phyloP scores from a whole-genome alignment of 2,329 filamentous ascomycete genomes.

The Alternaria arbusti region DNA sequence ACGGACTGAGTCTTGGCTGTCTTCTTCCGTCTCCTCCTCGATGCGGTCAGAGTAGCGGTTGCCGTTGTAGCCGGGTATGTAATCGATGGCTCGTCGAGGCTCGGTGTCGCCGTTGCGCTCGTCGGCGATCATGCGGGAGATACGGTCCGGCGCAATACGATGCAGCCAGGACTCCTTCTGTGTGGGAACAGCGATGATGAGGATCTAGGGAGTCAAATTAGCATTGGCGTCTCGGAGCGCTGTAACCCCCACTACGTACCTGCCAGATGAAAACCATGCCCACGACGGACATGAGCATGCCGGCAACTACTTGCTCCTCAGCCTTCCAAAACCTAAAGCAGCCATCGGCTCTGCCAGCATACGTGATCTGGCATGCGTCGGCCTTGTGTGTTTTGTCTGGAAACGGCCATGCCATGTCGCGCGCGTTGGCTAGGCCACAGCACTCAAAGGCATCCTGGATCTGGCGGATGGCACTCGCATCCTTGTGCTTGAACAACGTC shows the following conservation, averaged over 20 bases:
- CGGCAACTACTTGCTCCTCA: conserved; percentile 61
- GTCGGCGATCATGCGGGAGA: conserved; percentile 41
- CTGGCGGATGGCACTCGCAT: conserved; percentile 58
- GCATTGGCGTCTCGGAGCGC: not conserved
- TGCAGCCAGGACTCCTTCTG: conserved; percentile 42
- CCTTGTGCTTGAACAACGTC: conserved; percentile 58
- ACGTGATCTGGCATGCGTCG: conserved; percentile 56
- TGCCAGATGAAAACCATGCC: conserved; percentile 44
- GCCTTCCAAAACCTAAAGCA: conserved; percentile 65
- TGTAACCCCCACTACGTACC: conserved; percentile 18
- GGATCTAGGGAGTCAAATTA: conserved; percentile 25
- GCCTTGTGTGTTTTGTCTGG: conserved; percentile 41
- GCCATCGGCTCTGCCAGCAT: conserved; percentile 50
- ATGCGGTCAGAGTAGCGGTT: conserved; percentile 39
- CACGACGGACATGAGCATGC: conserved; percentile 61
- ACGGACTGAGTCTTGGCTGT: conserved; percentile 17
- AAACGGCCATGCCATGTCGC: conserved; percentile 71
- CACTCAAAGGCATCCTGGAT: conserved; percentile 72
- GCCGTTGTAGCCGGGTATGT: conserved; percentile 33
- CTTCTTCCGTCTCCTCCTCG: conserved; percentile 33
- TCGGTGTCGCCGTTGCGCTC: conserved; percentile 31
- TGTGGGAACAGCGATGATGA: conserved; percentile 40
- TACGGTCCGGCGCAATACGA: conserved; percentile 35
- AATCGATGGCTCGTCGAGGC: conserved; percentile 36
- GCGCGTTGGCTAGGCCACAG: conserved; percentile 66